Evolutionary conservation across 768 basidiomycete species (phyloP).

Genomic region (Kondoa subrosea): DNA sequence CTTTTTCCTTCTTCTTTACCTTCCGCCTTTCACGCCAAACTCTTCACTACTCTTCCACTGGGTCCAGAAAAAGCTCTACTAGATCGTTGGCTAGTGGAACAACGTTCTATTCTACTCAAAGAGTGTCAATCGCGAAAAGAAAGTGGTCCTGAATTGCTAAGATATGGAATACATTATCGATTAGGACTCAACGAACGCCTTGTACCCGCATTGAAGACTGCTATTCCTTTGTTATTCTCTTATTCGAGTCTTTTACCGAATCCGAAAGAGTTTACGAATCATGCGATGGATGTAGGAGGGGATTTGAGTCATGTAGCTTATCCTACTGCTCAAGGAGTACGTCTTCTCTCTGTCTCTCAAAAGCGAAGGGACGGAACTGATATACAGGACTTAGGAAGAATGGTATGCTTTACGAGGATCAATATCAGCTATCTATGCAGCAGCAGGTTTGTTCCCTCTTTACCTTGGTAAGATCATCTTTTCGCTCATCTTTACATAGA

Average conservation of each 20-base stretch:
- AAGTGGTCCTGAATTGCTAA: not conserved
- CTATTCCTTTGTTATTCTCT: not conserved
- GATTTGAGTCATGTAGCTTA: not conserved
- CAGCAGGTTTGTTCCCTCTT: not conserved
- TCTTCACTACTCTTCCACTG: not conserved
- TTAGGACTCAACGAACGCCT: not conserved
- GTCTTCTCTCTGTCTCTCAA: not conserved
- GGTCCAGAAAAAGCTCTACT: not conserved
- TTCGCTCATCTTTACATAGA: not conserved
- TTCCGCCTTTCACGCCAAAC: not conserved
- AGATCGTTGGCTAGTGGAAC: not conserved
- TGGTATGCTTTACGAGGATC: not conserved
- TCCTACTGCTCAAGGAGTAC: slow-evolving; percentile 1
- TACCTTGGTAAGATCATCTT: not conserved
- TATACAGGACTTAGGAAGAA: slow-evolving; percentile 1
- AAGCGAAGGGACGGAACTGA: not conserved
- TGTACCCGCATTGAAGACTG: not conserved
- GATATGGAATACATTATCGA: not conserved
- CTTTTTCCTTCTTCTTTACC: slow-evolving; percentile 3
- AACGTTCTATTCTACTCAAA: not conserved
- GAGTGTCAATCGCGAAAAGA: not conserved
- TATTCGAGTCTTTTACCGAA: not conserved
- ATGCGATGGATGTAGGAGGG: not conserved
- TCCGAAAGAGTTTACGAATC: not conserved
- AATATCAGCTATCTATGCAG: not conserved